Percentiles rank a stretch among this genome's conserved stretches.
Evolutionary conservation across 1,139 yeast genomes (phyloP).

Genomic region (Blastobotrys persicus): DNA sequence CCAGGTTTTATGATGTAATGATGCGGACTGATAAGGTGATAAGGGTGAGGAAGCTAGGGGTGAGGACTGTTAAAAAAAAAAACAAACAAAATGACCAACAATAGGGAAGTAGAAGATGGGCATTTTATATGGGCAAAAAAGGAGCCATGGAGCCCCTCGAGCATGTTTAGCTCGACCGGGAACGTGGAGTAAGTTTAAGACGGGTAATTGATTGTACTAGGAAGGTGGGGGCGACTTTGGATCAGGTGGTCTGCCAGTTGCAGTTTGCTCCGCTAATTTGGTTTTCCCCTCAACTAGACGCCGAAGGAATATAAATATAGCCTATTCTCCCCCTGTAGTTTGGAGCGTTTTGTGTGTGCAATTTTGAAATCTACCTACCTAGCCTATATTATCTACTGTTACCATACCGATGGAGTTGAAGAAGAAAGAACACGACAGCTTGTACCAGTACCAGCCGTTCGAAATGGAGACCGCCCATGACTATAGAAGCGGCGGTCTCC

Average conservation of each 20-base stretch:
- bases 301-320: not conserved
- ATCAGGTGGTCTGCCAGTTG: not conserved
- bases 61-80: too few relatives aligned
- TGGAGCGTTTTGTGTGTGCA: not conserved
- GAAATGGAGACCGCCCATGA: conserved; percentile 18
- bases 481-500: conserved; percentile 20
- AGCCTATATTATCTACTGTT: not conserved
- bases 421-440: conserved; percentile 19
- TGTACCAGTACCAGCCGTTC: conserved; percentile 16
- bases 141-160: not conserved
- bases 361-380: not conserved
- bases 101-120: too few relatives aligned
- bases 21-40: not conserved
- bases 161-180: not conserved
- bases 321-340: not conserved
- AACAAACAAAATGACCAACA: too few relatives aligned
- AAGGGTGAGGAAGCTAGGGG: not conserved
- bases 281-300: not conserved
- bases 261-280: not conserved
- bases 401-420: conserved; percentile 20
- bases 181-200: not conserved
- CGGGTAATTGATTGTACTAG: not conserved
- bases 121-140: too few relatives aligned
- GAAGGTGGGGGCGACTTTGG: not conserved
- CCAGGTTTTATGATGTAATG: not conserved